phyloP scores from a whole-genome alignment of 2,329 filamentous ascomycete genomes.

The Davidsoniella australis region DNA sequence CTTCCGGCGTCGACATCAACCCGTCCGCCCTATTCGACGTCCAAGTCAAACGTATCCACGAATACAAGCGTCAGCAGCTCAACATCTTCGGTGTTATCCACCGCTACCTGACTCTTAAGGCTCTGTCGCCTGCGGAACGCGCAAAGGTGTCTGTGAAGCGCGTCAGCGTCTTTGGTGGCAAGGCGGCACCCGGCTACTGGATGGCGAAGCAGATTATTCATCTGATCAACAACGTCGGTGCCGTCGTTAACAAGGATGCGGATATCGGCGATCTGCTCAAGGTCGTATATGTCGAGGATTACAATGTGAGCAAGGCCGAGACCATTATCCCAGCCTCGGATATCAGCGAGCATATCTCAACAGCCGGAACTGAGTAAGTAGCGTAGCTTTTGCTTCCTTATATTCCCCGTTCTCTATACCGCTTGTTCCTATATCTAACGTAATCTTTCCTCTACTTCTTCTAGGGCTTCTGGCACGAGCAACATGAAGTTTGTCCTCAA shows the following conservation, averaged over 20 bases:
- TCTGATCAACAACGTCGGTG: slow-evolving; percentile 79
- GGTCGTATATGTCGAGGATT: slow-evolving; percentile 93
- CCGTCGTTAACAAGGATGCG: slow-evolving; percentile 78
- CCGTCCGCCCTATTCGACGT: slow-evolving; percentile 84
- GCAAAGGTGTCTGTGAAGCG: slow-evolving; percentile 81
- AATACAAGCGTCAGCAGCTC: slow-evolving; percentile 97
- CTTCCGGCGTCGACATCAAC: slow-evolving; percentile 67
- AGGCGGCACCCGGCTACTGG: slow-evolving; percentile 97
- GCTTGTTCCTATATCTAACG: not conserved
- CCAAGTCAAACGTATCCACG: slow-evolving; percentile 96
- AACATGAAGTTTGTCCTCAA: slow-evolving; percentile 99
- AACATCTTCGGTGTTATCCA: slow-evolving; percentile 98
- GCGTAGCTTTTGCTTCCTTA: slow-evolving; percentile 3
- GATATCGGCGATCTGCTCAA: slow-evolving; percentile 91
- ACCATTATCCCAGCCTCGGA: slow-evolving; percentile 90
- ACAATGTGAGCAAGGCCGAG: slow-evolving; percentile 98
- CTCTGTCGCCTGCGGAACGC: slow-evolving; percentile 62
- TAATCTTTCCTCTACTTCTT: slow-evolving; percentile 11
- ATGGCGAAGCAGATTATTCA: slow-evolving; percentile 99
- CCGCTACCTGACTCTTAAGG: slow-evolving; percentile 78
- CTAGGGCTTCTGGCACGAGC: slow-evolving; percentile 59
- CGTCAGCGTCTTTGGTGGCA: slow-evolving; percentile 93
- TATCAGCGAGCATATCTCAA: slow-evolving; percentile 96
- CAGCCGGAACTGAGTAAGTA: slow-evolving; percentile 72
- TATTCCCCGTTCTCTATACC: not conserved